These are phyloP conservation scores for Basidiobolus meristosporus DNA, from an alignment of 371 early-diverging fungal genomes.

Conservation along the genomic window DNA sequence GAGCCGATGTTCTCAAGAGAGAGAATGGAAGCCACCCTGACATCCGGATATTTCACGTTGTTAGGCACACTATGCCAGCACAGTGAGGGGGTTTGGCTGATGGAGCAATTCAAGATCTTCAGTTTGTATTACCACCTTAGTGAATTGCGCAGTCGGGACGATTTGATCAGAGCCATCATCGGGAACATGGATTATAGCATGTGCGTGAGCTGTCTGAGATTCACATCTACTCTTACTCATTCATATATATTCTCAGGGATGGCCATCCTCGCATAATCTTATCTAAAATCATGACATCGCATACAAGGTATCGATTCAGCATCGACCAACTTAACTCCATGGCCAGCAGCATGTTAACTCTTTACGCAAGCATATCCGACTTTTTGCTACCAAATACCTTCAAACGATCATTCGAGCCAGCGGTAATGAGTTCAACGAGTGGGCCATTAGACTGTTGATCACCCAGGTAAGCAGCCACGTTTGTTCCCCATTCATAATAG, in stretches of 20 bases:
- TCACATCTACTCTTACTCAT: background rate
- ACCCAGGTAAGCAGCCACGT: constrained; percentile 27
- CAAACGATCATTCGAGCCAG: constrained; percentile 36
- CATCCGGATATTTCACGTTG: background rate
- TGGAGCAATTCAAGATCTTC: constrained; percentile 63
- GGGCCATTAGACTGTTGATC: constrained; percentile 55
- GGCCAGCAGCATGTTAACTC: no score
- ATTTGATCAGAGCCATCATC: constrained; percentile 57
- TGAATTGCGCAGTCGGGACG: constrained; percentile 62
- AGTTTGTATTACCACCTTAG: constrained; percentile 60
- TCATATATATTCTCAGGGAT: constrained; percentile 18
- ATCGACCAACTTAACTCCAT: background rate
- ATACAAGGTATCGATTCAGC: constrained; percentile 20
- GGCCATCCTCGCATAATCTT: constrained; percentile 66
- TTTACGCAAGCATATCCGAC: constrained; percentile 28
- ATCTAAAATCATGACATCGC: constrained; percentile 73
- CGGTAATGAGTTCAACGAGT: constrained; percentile 39
- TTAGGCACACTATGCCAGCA: no score
- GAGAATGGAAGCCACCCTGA: background rate
- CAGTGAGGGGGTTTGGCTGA: constrained; percentile 13
- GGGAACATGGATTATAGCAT: constrained; percentile 52
- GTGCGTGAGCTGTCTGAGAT: constrained; percentile 9
- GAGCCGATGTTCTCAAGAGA: no score
- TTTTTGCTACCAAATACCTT: constrained; percentile 56
- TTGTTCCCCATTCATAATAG: background rate